Conservation (phyloP, 2,329 filamentous ascomycete species). For the Colletotrichum sp. region DNA sequence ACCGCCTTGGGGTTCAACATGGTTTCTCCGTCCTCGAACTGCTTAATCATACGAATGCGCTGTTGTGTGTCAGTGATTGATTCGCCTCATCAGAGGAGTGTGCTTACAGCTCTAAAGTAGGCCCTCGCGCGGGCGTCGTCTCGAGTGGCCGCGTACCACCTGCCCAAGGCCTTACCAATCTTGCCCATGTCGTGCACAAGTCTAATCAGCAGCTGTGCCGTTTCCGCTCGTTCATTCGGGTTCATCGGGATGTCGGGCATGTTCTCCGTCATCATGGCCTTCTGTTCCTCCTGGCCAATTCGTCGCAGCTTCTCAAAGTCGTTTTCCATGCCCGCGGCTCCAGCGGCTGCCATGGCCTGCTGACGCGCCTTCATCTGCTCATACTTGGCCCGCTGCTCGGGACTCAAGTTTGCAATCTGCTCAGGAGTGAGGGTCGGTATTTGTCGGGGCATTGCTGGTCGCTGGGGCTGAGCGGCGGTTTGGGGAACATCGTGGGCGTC, state of each 20-base stretch:
- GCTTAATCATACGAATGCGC: slow-evolving; percentile 57
- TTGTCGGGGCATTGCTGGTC: slow-evolving; percentile 1
- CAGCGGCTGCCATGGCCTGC: slow-evolving; percentile 15
- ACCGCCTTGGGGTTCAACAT: slow-evolving; percentile 49
- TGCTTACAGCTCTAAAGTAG: slow-evolving; percentile 59
- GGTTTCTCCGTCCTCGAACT: slow-evolving; percentile 56
- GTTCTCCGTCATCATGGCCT: slow-evolving; percentile 40
- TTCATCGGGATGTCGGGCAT: slow-evolving; percentile 53
- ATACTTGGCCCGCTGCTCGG: slow-evolving; percentile 51
- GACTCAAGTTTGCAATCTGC: slow-evolving; percentile 45
- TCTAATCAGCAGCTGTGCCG: slow-evolving; percentile 45
- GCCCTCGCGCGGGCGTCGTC: slow-evolving; percentile 55
- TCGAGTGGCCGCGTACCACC: slow-evolving; percentile 53
- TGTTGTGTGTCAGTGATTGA: slow-evolving; percentile 40
- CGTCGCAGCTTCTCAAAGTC: slow-evolving; percentile 34
- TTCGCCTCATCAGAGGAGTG: neutral
- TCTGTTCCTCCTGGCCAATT: slow-evolving; percentile 46
- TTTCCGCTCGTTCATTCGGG: slow-evolving; percentile 48
- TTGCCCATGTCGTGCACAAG: slow-evolving; percentile 48
- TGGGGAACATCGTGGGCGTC: slow-evolving; percentile 35
- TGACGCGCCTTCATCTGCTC: slow-evolving; percentile 37
- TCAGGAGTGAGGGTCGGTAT: slow-evolving; percentile 34
- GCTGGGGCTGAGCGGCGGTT: slow-evolving; percentile 21
- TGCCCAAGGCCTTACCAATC: slow-evolving; percentile 47
- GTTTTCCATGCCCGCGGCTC: neutral